These are phyloP conservation scores for Penicillium capsulatum DNA, from an alignment of 2,329 filamentous ascomycete species.

Conservation along the genomic window DNA sequence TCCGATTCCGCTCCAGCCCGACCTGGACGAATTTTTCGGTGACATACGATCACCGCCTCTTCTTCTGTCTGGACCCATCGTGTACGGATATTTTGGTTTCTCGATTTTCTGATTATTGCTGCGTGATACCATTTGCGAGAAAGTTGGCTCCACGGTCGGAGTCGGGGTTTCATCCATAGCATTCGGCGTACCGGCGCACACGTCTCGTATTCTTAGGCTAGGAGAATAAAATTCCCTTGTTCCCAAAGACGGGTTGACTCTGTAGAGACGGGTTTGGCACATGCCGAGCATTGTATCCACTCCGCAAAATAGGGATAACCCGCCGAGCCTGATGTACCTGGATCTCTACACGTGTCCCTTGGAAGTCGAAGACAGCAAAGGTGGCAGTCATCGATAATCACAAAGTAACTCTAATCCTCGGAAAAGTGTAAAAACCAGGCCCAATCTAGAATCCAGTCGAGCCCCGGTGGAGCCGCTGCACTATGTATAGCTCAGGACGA, in stretches of 20 bases:
- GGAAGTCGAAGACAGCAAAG: not conserved
- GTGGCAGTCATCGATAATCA: not conserved
- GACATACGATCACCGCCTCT: too few species aligned
- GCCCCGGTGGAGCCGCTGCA: constrained; percentile 3
- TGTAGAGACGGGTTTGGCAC: too few species aligned
- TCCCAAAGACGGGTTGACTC: too few species aligned
- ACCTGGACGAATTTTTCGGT: too few species aligned
- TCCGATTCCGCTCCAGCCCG: too few species aligned
- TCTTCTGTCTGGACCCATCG: not conserved
- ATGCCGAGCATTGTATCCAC: too few species aligned
- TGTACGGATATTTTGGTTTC: not conserved
- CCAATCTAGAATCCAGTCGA: constrained; percentile 3
- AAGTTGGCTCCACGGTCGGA: constrained; percentile 3
- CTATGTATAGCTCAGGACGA: constrained; percentile 14
- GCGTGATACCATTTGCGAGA: constrained; percentile 6
- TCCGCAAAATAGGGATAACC: too few species aligned
- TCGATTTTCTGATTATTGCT: not conserved
- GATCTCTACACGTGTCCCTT: too few species aligned
- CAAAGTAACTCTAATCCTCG: too few species aligned
- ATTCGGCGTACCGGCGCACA: constrained; percentile 2
- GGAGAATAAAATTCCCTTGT: too few species aligned
- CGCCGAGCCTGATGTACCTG: too few species aligned
- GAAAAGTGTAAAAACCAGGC: too few species aligned
- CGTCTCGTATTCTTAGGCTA: not conserved
- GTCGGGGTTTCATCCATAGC: not conserved